These are phyloP conservation scores for Lactarius trivialis DNA, from an alignment of 768 basidiomycete species.

Conservation along the genomic window DNA sequence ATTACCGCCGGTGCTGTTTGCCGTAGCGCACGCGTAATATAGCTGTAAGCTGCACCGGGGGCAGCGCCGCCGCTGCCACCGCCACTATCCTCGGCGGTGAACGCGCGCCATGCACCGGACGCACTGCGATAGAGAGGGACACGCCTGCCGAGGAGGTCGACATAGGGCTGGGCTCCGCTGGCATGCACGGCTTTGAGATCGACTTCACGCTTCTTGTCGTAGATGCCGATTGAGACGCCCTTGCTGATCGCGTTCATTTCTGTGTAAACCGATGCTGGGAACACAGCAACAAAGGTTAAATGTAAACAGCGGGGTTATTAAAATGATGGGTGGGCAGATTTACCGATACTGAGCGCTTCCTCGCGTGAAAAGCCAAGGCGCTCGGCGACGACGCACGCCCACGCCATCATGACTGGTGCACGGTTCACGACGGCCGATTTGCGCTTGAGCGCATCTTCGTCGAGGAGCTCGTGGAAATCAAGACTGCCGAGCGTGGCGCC, in stretches of 20 bases:
- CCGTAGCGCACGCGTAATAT: slow-evolving; percentile 72
- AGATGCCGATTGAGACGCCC: slow-evolving; percentile 77
- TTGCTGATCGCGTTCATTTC: slow-evolving; percentile 87
- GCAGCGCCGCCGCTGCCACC: slow-evolving; percentile 37
- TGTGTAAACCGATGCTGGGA: slow-evolving; percentile 83
- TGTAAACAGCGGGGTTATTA: neutral
- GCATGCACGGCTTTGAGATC: slow-evolving; percentile 45
- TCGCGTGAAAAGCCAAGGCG: slow-evolving; percentile 79
- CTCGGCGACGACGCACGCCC: slow-evolving; percentile 84
- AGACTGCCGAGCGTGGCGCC: slow-evolving; percentile 46
- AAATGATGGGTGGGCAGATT: neutral
- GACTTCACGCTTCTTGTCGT: slow-evolving; percentile 47
- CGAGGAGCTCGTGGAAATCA: slow-evolving; percentile 65
- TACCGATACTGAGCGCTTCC: slow-evolving; percentile 90
- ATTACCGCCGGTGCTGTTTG: slow-evolving; percentile 74
- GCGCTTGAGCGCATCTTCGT: slow-evolving; percentile 58
- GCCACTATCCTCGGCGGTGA: slow-evolving; percentile 41
- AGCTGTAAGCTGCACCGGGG: slow-evolving; percentile 65
- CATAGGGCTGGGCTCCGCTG: slow-evolving; percentile 69
- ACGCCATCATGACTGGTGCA: slow-evolving; percentile 91
- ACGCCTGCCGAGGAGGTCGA: slow-evolving; percentile 77
- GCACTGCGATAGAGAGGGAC: slow-evolving; percentile 75
- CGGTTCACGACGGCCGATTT: slow-evolving; percentile 76
- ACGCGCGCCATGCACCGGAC: slow-evolving; percentile 72
- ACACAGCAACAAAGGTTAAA: neutral